Base-by-base conservation (phyloP, 2,329 filamentous ascomycete genomes). In the Nemania sp. region DNA sequence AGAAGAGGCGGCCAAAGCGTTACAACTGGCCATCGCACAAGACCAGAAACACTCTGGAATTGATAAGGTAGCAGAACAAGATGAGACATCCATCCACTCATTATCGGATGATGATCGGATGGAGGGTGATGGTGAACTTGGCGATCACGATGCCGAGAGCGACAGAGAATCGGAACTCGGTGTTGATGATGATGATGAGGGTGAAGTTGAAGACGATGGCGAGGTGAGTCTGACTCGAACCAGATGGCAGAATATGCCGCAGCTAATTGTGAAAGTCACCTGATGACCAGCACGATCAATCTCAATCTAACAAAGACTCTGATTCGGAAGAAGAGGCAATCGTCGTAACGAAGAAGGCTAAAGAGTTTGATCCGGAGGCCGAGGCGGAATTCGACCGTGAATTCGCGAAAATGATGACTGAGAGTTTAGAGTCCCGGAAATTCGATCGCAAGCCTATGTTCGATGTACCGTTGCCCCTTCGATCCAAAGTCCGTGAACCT, bases 361-460 rank as follows among this genome's bases (percentile, higher is more conserved):
- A 97, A 69, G 84, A 93, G 64, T 81, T 92, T 52, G 92, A 99
- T 62, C 92, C 93, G 0, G 92, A 97, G 73, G 91, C 88, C 34
- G 94, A 99, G 67, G 94, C 93, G 6, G 94, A 99, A 36, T 99
- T 99, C 69, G 95, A 99, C 68, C 90, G 93, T 64, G 94, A 97
- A 73, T 94, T 96, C 71, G 92, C 94, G 31, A 97, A 96, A 73
- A 89, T 99, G 84, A 97, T 99, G 93, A 84, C 92, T 45, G 94
- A 99, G 72, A 97, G 93, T 74, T 77, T 96, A 65, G 94, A 99
- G 63, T 95, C 93, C 4, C 86, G 94, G 64, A 97, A 96, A 66
- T 96, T 96, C 63, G 94, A 99, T 68, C 89, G 94, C 58, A 97
- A 96, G 73, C 86, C 90, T 23, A 81, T 94, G 46, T 97, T 99